Percentiles rank a stretch among this genome's conserved stretches.
Evolutionary conservation across 2,329 filamentous ascomycete species (phyloP).

Genomic region (Aureobasidium namibiae): DNA sequence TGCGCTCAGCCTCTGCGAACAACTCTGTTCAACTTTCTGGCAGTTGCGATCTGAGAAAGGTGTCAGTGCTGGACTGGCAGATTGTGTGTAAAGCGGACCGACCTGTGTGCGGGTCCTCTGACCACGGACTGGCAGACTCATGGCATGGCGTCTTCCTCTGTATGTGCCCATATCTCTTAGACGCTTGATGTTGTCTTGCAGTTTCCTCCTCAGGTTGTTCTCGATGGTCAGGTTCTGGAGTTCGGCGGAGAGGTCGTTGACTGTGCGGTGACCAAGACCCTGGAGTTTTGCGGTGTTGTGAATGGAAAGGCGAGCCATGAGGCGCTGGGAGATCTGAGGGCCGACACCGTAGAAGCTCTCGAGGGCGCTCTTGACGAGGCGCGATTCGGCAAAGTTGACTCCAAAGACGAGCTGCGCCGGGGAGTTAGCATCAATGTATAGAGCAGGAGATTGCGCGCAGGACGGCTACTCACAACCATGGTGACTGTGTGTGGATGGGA

Average conservation of each 20-base stretch:
- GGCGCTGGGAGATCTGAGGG: constrained; percentile 56
- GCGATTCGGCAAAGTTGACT: constrained; percentile 74
- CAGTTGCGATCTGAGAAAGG: constrained; percentile 46
- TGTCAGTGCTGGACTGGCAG: background rate
- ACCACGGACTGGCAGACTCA: constrained; percentile 83
- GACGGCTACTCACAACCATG: constrained; percentile 15
- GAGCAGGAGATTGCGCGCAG: background rate
- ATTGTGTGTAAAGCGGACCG: constrained; percentile 16
- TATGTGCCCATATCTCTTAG: constrained; percentile 88
- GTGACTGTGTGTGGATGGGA: background rate
- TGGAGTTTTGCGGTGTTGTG: constrained; percentile 75
- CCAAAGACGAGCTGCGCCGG: constrained; percentile 63
- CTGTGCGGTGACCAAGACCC: constrained; percentile 62
- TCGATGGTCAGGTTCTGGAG: constrained; percentile 90
- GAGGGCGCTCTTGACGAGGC: constrained; percentile 63
- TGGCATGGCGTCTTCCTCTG: constrained; percentile 81
- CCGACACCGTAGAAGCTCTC: constrained; percentile 83
- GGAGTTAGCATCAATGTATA: background rate
- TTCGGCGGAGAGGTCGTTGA: constrained; percentile 75
- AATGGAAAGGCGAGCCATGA: constrained; percentile 85
- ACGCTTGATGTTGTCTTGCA: constrained; percentile 77
- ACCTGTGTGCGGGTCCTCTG: constrained; percentile 78
- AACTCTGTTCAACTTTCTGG: constrained; percentile 50
- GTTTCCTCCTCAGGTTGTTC: constrained; percentile 68
- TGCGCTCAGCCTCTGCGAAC: constrained; percentile 38